These are phyloP conservation scores for Apiospora hydei DNA, from an alignment of 2,329 filamentous ascomycete genomes.

Conservation along the genomic window DNA sequence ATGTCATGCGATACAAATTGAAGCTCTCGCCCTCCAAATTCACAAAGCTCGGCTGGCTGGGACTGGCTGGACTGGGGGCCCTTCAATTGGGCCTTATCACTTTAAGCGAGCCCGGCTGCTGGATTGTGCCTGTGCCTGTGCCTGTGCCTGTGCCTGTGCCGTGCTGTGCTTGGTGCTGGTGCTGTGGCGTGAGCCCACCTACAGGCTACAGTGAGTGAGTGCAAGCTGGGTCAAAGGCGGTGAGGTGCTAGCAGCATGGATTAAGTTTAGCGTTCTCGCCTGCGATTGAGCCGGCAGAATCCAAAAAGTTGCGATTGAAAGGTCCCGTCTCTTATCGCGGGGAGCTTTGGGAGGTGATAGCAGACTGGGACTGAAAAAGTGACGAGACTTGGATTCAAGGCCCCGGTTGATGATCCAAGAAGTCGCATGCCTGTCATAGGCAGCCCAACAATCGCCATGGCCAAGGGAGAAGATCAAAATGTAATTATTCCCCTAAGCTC, in stretches of 20 bases:
- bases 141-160: no score
- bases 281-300: not conserved
- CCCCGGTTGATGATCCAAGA: not conserved
- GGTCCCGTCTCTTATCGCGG: conserved; percentile 9
- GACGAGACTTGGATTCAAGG: not conserved
- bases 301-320: conserved; percentile 12
- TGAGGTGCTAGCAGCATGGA: not conserved
- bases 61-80: not conserved
- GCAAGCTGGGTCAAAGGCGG: not conserved
- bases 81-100: conserved; percentile 14
- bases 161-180: no score
- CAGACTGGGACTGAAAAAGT: not conserved
- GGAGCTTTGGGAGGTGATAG: conserved; percentile 4
- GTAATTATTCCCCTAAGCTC: not conserved
- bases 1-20: conserved; percentile 17
- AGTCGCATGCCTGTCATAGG: conserved; percentile 5
- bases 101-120: conserved; percentile 8
- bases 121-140: not conserved
- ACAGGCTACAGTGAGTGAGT: not conserved
- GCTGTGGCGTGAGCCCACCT: not conserved
- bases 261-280: conserved; percentile 14
- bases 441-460: not conserved
- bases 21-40: not conserved
- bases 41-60: conserved; percentile 12
- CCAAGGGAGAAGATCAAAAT: conserved; percentile 25